Conservation (phyloP, 768 basidiomycete species). For the Gyrodon lividus region DNA sequence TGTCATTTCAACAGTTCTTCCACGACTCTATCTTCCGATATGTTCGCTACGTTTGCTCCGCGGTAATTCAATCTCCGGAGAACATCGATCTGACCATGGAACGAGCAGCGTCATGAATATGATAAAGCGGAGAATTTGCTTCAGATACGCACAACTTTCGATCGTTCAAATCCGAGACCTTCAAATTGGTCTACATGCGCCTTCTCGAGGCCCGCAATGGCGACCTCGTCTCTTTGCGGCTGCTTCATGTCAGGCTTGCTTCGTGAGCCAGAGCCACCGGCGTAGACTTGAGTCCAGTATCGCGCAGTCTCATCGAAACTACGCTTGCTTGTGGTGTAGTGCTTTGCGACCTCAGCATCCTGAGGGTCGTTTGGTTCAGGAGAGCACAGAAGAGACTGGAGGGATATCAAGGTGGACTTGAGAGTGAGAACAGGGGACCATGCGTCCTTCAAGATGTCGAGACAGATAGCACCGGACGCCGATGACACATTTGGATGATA, state of each 20-base stretch:
- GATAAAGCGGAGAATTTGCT: neutral
- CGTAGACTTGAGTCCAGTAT: slow-evolving; percentile 94
- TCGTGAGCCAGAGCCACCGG: slow-evolving; percentile 62
- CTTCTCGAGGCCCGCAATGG: slow-evolving; percentile 77
- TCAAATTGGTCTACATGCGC: slow-evolving; percentile 86
- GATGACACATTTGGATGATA: slow-evolving; percentile 97
- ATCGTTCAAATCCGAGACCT: slow-evolving; percentile 75
- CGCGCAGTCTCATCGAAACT: slow-evolving; percentile 91
- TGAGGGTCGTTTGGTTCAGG: slow-evolving; percentile 97
- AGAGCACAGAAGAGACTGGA: slow-evolving; percentile 89
- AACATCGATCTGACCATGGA: slow-evolving; percentile 69
- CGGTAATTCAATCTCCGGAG: slow-evolving; percentile 86
- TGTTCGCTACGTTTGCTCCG: slow-evolving; percentile 74
- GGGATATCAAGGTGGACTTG: slow-evolving; percentile 92
- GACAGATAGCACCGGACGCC: slow-evolving; percentile 91
- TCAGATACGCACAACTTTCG: slow-evolving; percentile 73
- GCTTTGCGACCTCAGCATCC: slow-evolving; percentile 97
- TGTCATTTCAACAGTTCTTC: slow-evolving; percentile 76
- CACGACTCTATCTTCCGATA: slow-evolving; percentile 79
- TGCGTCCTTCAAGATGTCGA: slow-evolving; percentile 84
- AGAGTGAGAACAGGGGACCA: slow-evolving; percentile 95
- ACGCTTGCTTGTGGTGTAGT: slow-evolving; percentile 83
- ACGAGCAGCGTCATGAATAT: slow-evolving; percentile 3
- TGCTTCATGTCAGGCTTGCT: slow-evolving; percentile 34
- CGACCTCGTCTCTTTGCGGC: slow-evolving; percentile 46